Conservation (phyloP, 768 basidiomycete species). For the Basidioascus undulatus region DNA sequence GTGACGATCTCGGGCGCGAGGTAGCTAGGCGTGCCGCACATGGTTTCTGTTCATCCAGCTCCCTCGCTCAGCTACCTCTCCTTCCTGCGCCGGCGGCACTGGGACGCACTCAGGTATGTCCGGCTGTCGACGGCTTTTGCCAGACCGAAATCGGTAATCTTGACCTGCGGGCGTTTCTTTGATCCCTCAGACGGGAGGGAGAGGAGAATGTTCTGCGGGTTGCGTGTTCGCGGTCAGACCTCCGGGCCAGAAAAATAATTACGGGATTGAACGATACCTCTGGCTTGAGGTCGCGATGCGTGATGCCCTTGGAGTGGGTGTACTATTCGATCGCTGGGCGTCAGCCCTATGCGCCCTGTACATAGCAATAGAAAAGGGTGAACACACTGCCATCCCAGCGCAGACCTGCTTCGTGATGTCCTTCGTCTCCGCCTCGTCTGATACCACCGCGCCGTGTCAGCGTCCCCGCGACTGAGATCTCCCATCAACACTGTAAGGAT, state of each 20-base stretch:
- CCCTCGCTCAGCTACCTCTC: too few species aligned
- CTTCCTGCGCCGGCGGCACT: too few species aligned
- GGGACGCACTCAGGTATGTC: slow-evolving; percentile 43
- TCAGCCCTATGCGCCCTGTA: slow-evolving; percentile 2
- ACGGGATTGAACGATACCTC: slow-evolving; percentile 9
- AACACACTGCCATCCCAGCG: slow-evolving; percentile 26
- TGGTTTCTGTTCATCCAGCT: too few species aligned
- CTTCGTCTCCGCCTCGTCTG: slow-evolving; percentile 25
- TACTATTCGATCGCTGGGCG: slow-evolving; percentile 22
- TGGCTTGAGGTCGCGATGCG: slow-evolving; percentile 86
- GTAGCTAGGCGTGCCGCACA: slow-evolving; percentile 91
- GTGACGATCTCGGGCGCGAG: slow-evolving; percentile 77
- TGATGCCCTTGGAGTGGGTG: slow-evolving; percentile 34
- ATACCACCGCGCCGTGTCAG: neutral
- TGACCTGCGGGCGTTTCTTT: slow-evolving; percentile 42
- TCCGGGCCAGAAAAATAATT: too few species aligned
- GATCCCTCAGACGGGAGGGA: too few species aligned
- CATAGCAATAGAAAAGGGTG: neutral
- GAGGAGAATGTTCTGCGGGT: slow-evolving; percentile 50
- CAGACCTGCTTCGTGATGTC: slow-evolving; percentile 66
- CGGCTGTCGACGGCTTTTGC: slow-evolving; percentile 69
- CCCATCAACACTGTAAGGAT: slow-evolving; percentile 18
- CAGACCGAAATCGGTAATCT: slow-evolving; percentile 88
- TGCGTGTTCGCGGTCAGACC: too few species aligned
- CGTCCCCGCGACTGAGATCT: neutral